Percentiles rank a stretch among this genome's conserved stretches.
Conservation (phyloP, 129 eudicot genomes). For the Oenanthe sinensis region DNA sequence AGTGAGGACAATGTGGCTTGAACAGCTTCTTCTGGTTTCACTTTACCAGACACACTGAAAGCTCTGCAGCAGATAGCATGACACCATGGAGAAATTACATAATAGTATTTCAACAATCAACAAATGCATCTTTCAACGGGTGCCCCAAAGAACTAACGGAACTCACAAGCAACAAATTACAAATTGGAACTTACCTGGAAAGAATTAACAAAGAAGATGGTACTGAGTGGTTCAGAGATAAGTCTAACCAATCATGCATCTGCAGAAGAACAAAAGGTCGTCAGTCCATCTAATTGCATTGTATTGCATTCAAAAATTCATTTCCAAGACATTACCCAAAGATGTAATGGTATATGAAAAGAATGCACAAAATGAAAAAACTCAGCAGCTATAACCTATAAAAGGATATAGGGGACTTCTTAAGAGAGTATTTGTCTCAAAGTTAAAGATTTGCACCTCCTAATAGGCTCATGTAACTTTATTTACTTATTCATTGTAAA, state of each 20-base stretch:
- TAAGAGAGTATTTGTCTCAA: background rate
- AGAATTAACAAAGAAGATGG: slow-evolving; percentile 54
- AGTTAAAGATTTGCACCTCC: background rate
- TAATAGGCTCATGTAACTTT: background rate
- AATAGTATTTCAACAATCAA: background rate
- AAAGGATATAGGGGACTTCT: slow-evolving; percentile 1
- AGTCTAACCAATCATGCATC: slow-evolving; percentile 59
- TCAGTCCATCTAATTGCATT: background rate
- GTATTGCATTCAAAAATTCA: background rate
- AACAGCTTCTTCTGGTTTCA: slow-evolving; percentile 57
- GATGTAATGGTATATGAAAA: background rate
- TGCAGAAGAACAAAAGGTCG: slow-evolving; percentile 12
- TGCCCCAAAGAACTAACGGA: background rate
- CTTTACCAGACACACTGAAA: slow-evolving; percentile 45
- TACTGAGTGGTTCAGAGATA: slow-evolving; percentile 49
- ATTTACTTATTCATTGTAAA: background rate
- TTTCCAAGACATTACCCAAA: background rate
- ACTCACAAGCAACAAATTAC: background rate
- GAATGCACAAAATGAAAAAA: background rate
- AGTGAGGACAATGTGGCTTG: slow-evolving; percentile 47
- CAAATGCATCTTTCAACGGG: background rate
- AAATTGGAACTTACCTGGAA: slow-evolving; percentile 32
- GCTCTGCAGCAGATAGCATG: slow-evolving; percentile 30
- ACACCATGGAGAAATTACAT: slow-evolving; percentile 3
- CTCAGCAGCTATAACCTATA: background rate